Evolutionary conservation across 257 asterid genomes (phyloP).

Genomic region (Oldenlandia corymbosa): DNA sequence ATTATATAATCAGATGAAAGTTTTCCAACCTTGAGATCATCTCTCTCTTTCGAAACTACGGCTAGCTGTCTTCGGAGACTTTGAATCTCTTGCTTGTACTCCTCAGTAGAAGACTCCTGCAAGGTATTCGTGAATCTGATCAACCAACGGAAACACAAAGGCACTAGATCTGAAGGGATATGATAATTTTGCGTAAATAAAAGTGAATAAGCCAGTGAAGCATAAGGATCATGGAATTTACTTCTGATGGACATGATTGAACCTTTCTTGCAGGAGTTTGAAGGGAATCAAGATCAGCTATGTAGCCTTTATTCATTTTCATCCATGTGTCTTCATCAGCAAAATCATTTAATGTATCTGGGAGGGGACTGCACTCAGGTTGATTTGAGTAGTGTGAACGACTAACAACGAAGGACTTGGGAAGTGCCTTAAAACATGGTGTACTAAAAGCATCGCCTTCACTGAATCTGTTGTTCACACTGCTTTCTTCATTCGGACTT

Average conservation of each 20-base stretch:
- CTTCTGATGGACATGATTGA: constrained; percentile 60
- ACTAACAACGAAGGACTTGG: constrained; percentile 72
- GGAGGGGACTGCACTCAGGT: constrained; percentile 77
- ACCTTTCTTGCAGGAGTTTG: constrained; percentile 75
- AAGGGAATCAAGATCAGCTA: constrained; percentile 81
- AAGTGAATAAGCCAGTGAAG: constrained; percentile 3
- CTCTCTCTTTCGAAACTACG: constrained; percentile 63
- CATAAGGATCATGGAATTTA: constrained; percentile 22
- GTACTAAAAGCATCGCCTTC: constrained; percentile 69
- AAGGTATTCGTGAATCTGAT: constrained; percentile 6
- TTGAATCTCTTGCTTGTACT: constrained; percentile 52
- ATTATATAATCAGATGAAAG: constrained; percentile 1
- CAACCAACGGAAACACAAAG: background rate
- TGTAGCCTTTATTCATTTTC: constrained; percentile 83
- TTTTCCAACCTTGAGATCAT: constrained; percentile 63
- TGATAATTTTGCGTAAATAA: background rate
- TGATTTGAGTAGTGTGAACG: constrained; percentile 49
- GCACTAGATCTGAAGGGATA: background rate
- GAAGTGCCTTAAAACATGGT: constrained; percentile 59
- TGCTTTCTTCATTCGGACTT: constrained; percentile 41
- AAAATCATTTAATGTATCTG: constrained; percentile 59
- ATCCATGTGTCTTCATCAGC: constrained; percentile 94
- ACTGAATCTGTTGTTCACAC: constrained; percentile 28
- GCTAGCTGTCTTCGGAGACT: constrained; percentile 58
- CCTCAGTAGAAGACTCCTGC: constrained; percentile 57